These are phyloP conservation scores for Pilatotrama ljubarskyi DNA, from an alignment of 768 basidiomycete species.

Conservation along the genomic window DNA sequence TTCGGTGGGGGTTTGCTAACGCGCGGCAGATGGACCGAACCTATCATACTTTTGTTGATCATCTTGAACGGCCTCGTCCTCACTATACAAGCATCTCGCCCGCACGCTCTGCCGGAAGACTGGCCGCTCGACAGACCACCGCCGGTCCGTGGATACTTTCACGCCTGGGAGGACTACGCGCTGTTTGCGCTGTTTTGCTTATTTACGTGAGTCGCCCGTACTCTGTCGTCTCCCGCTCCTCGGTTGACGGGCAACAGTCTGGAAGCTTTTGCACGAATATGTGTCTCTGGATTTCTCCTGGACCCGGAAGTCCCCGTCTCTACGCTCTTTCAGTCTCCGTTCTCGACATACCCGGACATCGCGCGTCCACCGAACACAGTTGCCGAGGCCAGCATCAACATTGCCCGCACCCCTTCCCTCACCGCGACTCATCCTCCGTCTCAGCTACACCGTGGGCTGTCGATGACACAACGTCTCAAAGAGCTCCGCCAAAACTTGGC, in stretches of 20 bases:
- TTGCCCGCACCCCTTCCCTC: slow-evolving; percentile 15
- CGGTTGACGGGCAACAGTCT: slow-evolving; percentile 46
- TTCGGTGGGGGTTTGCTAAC: neutral
- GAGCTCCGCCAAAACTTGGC: slow-evolving; percentile 47
- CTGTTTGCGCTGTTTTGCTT: slow-evolving; percentile 82
- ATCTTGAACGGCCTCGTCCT: slow-evolving; percentile 80
- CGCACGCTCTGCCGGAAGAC: slow-evolving; percentile 50
- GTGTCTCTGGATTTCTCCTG: slow-evolving; percentile 85
- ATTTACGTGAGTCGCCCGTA: slow-evolving; percentile 71
- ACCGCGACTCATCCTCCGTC: slow-evolving; percentile 23
- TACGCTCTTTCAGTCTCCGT: slow-evolving; percentile 42
- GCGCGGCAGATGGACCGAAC: slow-evolving; percentile 76
- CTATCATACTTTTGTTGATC: slow-evolving; percentile 78
- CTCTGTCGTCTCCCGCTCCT: neutral
- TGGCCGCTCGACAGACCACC: slow-evolving; percentile 41
- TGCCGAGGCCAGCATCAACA: slow-evolving; percentile 13
- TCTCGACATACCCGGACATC: slow-evolving; percentile 33
- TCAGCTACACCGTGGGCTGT: slow-evolving; percentile 40
- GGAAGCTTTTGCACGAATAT: slow-evolving; percentile 86
- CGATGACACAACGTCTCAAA: slow-evolving; percentile 47
- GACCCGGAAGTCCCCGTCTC: slow-evolving; percentile 73
- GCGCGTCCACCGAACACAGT: slow-evolving; percentile 26
- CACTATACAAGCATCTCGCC: slow-evolving; percentile 72
- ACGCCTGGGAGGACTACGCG: slow-evolving; percentile 84
- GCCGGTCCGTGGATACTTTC: slow-evolving; percentile 72